Percentiles rank a stretch among this genome's conserved stretches.
phyloP scores from a whole-genome alignment of 345 rosid genomes.

The Dimocarpus longan region DNA sequence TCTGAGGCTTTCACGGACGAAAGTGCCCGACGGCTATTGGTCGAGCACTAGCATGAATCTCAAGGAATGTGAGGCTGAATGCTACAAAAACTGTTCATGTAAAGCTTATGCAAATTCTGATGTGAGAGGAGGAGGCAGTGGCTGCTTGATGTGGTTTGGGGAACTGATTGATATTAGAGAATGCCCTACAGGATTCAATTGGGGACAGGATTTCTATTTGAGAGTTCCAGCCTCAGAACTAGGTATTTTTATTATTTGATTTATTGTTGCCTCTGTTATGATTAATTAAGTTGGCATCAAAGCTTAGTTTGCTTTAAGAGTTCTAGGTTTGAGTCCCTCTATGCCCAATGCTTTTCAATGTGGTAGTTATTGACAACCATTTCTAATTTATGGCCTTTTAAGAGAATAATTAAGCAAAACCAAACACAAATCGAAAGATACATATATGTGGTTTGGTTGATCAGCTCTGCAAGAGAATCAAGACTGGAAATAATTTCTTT shows the following conservation, averaged over 20 bases:
- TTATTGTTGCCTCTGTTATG: too few relatives aligned
- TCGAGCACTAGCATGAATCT: constrained; percentile 20
- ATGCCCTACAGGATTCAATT: not conserved
- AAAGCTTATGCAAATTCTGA: constrained; percentile 31
- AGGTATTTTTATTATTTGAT: constrained; percentile 18
- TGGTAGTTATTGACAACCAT: too few relatives aligned
- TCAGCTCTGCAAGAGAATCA: not conserved
- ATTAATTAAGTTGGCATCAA: too few relatives aligned
- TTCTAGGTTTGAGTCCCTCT: too few relatives aligned
- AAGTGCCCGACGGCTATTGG: constrained; percentile 24
- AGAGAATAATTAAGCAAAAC: too few relatives aligned
- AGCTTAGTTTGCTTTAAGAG: too few relatives aligned
- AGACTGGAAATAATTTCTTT: not conserved
- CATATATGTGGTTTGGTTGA: too few relatives aligned
- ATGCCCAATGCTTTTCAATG: too few relatives aligned
- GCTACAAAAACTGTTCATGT: constrained; percentile 35
- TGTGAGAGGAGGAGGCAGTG: constrained; percentile 27
- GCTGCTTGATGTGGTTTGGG: constrained; percentile 43
- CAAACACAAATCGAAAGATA: constrained; percentile 20
- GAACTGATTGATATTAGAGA: constrained; percentile 33
- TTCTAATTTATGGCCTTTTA: too few relatives aligned
- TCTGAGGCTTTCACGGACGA: not conserved
- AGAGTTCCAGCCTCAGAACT: constrained; percentile 25
- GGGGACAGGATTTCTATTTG: constrained; percentile 32
- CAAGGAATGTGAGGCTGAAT: constrained; percentile 21